Percentiles rank a stretch among this genome's conserved stretches.
Conservation (phyloP, 1,284 basidiomycete genomes). For the Volvariella volvacea region DNA sequence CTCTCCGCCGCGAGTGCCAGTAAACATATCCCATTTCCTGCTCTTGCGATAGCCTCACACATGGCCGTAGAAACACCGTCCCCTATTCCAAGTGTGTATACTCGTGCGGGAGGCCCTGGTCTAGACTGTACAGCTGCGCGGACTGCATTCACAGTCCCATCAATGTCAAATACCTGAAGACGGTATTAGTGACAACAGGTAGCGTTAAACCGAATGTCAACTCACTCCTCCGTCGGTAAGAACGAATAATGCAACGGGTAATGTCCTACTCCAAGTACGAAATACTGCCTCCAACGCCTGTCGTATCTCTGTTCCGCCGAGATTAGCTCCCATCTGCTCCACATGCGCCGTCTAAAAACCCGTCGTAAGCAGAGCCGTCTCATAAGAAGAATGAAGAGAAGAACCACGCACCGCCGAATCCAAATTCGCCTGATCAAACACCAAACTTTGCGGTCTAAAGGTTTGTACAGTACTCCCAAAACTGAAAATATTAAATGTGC, state of each 20-base stretch:
- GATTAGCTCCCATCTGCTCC: conserved; percentile 30
- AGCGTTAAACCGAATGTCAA: neutral
- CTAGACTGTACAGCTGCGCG: conserved; percentile 19
- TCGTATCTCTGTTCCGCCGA: conserved; percentile 42
- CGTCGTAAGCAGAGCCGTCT: too few species aligned
- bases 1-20: conserved; percentile 37
- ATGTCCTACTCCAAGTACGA: conserved; percentile 21
- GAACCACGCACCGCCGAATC: conserved; percentile 33
- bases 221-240: conserved; percentile 46
- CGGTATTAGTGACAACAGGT: conserved; percentile 1
- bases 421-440: conserved; percentile 26
- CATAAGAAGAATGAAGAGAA: conserved; percentile 8
- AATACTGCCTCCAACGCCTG: conserved; percentile 30
- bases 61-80: conserved; percentile 37
- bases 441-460: conserved; percentile 30
- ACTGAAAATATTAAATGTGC: conserved; percentile 44
- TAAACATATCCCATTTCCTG: conserved; percentile 41
- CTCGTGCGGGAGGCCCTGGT: conserved; percentile 28
- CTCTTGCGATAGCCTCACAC: conserved; percentile 42
- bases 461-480: conserved; percentile 27
- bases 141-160: conserved; percentile 20
- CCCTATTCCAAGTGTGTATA: conserved; percentile 56
- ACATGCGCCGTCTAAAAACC: conserved; percentile 23
- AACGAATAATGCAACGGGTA: conserved; percentile 39
- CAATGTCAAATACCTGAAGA: conserved; percentile 20